Conservation (phyloP, 306 rosid species). For the Rosa chinensis region DNA sequence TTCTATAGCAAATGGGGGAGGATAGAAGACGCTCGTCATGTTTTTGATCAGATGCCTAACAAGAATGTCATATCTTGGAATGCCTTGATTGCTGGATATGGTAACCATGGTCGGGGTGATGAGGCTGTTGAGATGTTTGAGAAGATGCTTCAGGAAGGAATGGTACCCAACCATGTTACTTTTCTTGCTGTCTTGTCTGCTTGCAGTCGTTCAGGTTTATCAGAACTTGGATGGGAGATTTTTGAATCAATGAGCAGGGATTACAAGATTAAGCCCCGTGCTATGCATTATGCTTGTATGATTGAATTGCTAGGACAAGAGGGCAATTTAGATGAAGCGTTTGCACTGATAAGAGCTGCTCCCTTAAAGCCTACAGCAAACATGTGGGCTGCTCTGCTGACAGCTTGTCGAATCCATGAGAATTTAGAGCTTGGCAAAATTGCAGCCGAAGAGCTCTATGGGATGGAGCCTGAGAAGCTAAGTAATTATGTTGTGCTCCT, state of each 20-base stretch:
- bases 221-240: conserved; percentile 72
- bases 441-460: conserved; percentile 77
- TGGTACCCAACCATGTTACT: conserved; percentile 80
- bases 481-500: conserved; percentile 69
- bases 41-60: conserved; percentile 66
- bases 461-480: conserved; percentile 77
- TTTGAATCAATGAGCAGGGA: conserved; percentile 67
- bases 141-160: conserved; percentile 64
- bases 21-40: conserved; percentile 71
- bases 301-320: conserved; percentile 81
- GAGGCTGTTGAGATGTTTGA: conserved; percentile 75
- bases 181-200: conserved; percentile 87
- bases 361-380: conserved; percentile 77
- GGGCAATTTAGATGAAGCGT: conserved; percentile 74
- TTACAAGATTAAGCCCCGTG: conserved; percentile 74
- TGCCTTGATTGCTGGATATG: conserved; percentile 85
- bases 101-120: conserved; percentile 74
- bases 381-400: conserved; percentile 90
- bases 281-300: conserved; percentile 96
- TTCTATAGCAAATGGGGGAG: conserved; percentile 93
- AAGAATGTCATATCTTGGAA: conserved; percentile 80
- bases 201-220: conserved; percentile 79
- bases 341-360: conserved; percentile 52
- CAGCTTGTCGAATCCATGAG: conserved; percentile 72
- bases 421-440: conserved; percentile 76